Evolutionary conservation across 805 yeast genomes (phyloP), one percentile per base, ranked within the genome.

Genomic region (Saturnispora sekii): DNA sequence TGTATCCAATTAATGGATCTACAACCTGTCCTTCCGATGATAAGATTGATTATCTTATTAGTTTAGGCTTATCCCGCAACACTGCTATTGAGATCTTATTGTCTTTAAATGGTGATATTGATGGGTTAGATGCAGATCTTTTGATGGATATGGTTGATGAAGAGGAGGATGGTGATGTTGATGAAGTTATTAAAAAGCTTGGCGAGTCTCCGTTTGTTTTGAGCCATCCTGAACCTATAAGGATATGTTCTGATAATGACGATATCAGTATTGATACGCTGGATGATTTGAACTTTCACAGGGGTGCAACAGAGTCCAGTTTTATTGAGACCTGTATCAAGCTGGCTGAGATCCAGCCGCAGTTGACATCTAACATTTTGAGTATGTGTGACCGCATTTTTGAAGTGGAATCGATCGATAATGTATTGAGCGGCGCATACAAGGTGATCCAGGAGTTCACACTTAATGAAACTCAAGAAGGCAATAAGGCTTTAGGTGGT

Each of bases 321-420:
- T 56, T 74, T 32, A 55, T 71, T 32, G 70, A 69, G 34, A 65
- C 66, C 33, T 63, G 73, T 57, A 63, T 74, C 15, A 56, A 63
- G 18, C 58, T 74, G 7, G 61, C 69, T 2, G 76, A 74, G 31
- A 42, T 63, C 3, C 71, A 63, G 47, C 77, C 79, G 3, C 63
- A 59, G 29, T 49, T 43, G 5, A 41, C 38, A 10, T 46, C 50
- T 30, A 51, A 56, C 10, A 62, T 74, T 35, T 61, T 76, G 0
- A 69, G 67, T 26, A 63, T 73, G 31, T 53, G 72, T 30, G 50
- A 53, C 12, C 55, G 55, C 39, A 66, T 64, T 30, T 70, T 59
- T 53, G 56, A 48, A 48, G 60, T 54, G 43, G 71, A 46, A 46
- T 56, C 56, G 10, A 58, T 59, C 32, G 59, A 60, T 2, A 65